A percentile compares a stretch with the other conserved stretches of the same genome.
Evolutionary conservation across 2,329 filamentous ascomycete genomes (phyloP).

Genomic region (Trichoderma atrobrunneum): DNA sequence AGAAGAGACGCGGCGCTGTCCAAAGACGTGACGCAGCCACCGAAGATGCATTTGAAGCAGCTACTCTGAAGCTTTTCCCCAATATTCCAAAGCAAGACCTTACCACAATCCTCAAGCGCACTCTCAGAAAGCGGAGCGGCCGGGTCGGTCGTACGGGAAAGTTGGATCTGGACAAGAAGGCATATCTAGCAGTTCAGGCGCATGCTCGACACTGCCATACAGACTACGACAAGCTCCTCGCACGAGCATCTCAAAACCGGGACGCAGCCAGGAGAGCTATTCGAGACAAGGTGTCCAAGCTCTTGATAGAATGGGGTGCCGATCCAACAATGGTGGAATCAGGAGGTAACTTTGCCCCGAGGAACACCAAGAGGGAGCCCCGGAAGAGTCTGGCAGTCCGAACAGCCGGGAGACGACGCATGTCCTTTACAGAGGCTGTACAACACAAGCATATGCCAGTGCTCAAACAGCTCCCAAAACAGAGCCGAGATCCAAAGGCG

Average conservation of each 20-base stretch:
- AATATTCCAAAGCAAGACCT: conserved; percentile 37
- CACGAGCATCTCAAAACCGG: neutral
- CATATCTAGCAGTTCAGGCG: conserved; percentile 46
- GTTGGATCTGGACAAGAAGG: conserved; percentile 39
- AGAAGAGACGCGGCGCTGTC: conserved; percentile 33
- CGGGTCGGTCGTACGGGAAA: conserved; percentile 46
- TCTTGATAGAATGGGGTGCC: conserved; percentile 20
- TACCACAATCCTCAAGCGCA: conserved; percentile 37
- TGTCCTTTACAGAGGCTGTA: neutral
- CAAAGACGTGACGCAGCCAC: conserved; percentile 35
- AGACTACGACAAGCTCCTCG: conserved; percentile 41
- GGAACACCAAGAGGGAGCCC: neutral
- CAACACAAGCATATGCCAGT: neutral
- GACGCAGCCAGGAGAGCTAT: conserved; percentile 19
- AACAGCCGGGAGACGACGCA: neutral
- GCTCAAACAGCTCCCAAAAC: neutral
- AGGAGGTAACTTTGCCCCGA: neutral
- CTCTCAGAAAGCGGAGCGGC: conserved; percentile 45
- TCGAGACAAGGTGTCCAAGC: neutral
- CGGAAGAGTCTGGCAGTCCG: neutral
- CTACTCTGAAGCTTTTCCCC: conserved; percentile 40
- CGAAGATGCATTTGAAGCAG: conserved; percentile 32
- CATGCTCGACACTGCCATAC: conserved; percentile 49
- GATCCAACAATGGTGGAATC: neutral
- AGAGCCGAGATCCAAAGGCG: neutral